Conservation (phyloP, 2,329 filamentous ascomycete species). For the Fusarium zealandicum region DNA sequence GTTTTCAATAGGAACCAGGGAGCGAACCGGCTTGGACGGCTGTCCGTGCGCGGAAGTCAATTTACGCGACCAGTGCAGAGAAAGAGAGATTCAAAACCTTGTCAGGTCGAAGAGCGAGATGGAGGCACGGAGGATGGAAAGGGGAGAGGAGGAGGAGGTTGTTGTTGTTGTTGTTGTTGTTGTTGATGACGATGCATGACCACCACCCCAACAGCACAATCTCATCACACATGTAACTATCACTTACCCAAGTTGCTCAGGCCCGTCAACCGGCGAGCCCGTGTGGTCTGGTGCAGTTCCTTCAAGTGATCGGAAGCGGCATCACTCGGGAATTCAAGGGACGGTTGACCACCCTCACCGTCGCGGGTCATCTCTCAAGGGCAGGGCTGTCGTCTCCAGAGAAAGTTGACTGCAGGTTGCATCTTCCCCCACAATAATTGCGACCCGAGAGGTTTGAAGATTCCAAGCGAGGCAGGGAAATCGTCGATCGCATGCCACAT, state of each 20-base stretch:
- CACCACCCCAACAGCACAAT: no score
- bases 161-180: background rate
- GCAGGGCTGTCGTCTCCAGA: background rate
- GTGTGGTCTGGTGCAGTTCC: background rate
- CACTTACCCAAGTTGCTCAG: background rate
- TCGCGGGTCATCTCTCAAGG: constrained; percentile 5
- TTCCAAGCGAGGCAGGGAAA: constrained; percentile 8
- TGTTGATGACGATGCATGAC: no score
- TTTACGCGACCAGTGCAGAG: constrained; percentile 19
- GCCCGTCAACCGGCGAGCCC: constrained; percentile 2
- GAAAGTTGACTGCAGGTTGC: constrained; percentile 11
- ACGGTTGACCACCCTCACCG: constrained; percentile 9
- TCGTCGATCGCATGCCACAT: constrained; percentile 26
- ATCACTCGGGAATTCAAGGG: constrained; percentile 1
- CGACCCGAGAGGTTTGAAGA: constrained; percentile 23
- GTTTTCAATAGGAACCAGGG: constrained; percentile 9
- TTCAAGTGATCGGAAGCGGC: background rate
- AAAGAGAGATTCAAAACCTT: constrained; percentile 4
- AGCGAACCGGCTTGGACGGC: constrained; percentile 6
- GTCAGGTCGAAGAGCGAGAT: constrained; percentile 6
- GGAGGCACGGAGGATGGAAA: no score
- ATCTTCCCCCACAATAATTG: constrained; percentile 27
- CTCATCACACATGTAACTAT: no score
- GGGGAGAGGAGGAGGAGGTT: background rate
- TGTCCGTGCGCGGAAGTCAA: constrained; percentile 38